Conservation (phyloP, 768 basidiomycete species). For the Tricholoma sp. region DNA sequence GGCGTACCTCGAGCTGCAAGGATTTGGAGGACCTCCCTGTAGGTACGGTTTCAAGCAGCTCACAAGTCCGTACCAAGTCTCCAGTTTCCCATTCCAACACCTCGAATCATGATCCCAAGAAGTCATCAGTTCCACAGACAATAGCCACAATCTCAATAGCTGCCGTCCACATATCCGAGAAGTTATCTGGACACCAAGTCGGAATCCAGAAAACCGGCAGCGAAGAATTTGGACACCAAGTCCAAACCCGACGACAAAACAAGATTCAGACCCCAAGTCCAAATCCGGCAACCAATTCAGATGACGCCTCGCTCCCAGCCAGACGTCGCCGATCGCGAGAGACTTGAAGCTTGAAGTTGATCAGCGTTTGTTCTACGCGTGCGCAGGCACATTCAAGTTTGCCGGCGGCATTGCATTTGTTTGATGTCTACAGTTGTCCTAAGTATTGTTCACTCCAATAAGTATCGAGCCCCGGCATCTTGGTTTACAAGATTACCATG, state of each 20-base stretch:
- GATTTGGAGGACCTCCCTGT: neutral
- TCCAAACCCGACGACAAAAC: neutral
- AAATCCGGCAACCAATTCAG: no score
- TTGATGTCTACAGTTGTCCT: no score
- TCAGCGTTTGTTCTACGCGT: no score
- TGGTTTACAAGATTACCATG: neutral
- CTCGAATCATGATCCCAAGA: neutral
- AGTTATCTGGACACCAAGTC: neutral
- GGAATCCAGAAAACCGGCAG: neutral
- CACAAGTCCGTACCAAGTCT: neutral
- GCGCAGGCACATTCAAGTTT: no score
- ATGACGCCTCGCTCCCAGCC: no score
- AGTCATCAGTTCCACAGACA: neutral
- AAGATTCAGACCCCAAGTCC: no score
- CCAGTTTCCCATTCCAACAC: neutral
- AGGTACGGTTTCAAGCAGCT: neutral
- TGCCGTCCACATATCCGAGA: neutral
- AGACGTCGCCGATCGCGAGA: no score
- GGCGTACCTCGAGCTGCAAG: slow-evolving; percentile 22
- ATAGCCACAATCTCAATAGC: neutral
- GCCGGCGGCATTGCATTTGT: no score
- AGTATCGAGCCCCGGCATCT: neutral
- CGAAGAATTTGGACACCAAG: neutral
- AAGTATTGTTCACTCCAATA: no score
- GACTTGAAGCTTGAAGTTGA: no score